Evolutionary conservation across 2,329 filamentous ascomycete genomes (phyloP).

Genomic region (Apiospora pterosperma): DNA sequence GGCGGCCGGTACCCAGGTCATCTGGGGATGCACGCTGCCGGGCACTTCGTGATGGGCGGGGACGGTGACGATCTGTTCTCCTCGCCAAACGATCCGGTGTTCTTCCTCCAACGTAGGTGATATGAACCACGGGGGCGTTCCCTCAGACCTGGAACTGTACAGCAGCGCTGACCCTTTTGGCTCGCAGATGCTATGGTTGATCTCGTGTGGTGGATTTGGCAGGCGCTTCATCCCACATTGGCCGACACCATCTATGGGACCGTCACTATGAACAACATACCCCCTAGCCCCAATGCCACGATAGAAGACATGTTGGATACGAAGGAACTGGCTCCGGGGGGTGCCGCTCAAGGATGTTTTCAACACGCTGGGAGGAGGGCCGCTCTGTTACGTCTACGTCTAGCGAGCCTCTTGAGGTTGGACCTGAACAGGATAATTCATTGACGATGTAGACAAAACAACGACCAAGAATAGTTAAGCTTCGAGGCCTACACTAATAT

Average conservation of each 20-base stretch:
- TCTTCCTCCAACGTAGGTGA: slow-evolving; percentile 20
- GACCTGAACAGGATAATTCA: too few relatives aligned
- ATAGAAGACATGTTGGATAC: slow-evolving; percentile 18
- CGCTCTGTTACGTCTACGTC: slow-evolving; percentile 19
- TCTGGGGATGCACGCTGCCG: slow-evolving; percentile 23
- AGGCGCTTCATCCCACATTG: slow-evolving; percentile 13
- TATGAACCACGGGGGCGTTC: too few relatives aligned
- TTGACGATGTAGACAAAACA: too few relatives aligned
- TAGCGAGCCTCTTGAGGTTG: too few relatives aligned
- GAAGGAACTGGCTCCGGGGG: slow-evolving; percentile 7
- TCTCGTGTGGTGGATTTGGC: slow-evolving; percentile 10
- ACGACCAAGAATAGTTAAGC: too few relatives aligned
- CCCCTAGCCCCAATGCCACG: slow-evolving; percentile 21
- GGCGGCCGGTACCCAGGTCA: slow-evolving; percentile 13
- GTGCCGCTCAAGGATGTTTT: slow-evolving; percentile 11
- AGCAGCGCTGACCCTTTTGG: not conserved
- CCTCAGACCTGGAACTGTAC: too few relatives aligned
- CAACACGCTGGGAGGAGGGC: slow-evolving; percentile 13
- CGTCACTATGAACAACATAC: slow-evolving; percentile 21
- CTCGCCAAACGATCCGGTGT: slow-evolving; percentile 28
- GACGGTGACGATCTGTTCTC: slow-evolving; percentile 25
- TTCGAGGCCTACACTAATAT: too few relatives aligned
- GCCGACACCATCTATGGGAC: slow-evolving; percentile 19
- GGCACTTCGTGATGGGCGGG: slow-evolving; percentile 24
- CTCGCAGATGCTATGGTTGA: not conserved